These are phyloP conservation scores for Phytophthora pinifolia DNA, from an alignment of 352 stramenopile species.

Conservation along the genomic window DNA sequence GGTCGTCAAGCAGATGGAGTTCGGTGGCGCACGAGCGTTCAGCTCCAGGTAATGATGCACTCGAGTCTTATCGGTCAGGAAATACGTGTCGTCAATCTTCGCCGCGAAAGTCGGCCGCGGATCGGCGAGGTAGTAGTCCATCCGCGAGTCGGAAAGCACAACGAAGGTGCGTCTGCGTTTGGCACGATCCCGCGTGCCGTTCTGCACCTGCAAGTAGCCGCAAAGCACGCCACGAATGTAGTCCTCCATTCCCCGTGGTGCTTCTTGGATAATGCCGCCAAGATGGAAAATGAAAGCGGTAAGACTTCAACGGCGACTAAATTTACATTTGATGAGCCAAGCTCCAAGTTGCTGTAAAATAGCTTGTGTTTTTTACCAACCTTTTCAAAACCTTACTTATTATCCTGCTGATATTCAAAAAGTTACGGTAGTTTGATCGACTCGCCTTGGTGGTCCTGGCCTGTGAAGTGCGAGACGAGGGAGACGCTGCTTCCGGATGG, in stretches of 20 bases:
- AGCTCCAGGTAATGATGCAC: slow-evolving; percentile 67
- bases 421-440: too few relatives aligned
- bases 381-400: too few relatives aligned
- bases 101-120: slow-evolving; percentile 61
- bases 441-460: slow-evolving; percentile 8
- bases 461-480: slow-evolving; percentile 3
- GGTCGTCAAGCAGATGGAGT: slow-evolving; percentile 67
- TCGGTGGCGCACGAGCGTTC: slow-evolving; percentile 46
- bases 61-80: slow-evolving; percentile 40
- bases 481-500: slow-evolving; percentile 11
- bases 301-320: too few relatives aligned
- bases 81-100: slow-evolving; percentile 60
- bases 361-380: too few relatives aligned
- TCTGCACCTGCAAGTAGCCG: slow-evolving; percentile 65
- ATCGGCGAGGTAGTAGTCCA: slow-evolving; percentile 71
- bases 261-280: slow-evolving; percentile 22
- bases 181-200: slow-evolving; percentile 40
- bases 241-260: slow-evolving; percentile 51
- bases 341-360: too few relatives aligned
- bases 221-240: slow-evolving; percentile 74
- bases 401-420: too few relatives aligned
- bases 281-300: background rate
- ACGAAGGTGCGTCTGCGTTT: slow-evolving; percentile 69
- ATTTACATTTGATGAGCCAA: too few relatives aligned
- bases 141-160: slow-evolving; percentile 71